These are phyloP conservation scores for Brassica nigra DNA, from an alignment of 345 rosid genomes.

Conservation along the genomic window DNA sequence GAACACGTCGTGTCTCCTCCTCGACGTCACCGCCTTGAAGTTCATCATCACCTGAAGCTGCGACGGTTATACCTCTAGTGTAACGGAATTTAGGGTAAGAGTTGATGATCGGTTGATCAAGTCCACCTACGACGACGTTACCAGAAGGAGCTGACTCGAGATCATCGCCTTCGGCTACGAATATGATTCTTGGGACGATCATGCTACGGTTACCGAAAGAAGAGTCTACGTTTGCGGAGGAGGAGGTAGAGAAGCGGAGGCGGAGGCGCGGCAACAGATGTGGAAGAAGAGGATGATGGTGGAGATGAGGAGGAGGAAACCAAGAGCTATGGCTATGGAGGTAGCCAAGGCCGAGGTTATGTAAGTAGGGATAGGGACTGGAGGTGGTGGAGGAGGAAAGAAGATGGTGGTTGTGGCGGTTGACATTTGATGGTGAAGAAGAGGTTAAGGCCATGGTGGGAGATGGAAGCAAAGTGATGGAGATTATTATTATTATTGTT, in stretches of 20 bases:
- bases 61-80: constrained; percentile 39
- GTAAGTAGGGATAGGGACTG: constrained; percentile 50
- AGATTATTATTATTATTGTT: constrained; percentile 1
- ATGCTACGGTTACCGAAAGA: constrained; percentile 50
- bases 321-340: constrained; percentile 91
- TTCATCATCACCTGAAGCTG: not conserved
- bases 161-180: constrained; percentile 82
- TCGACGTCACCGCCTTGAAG: constrained; percentile 9
- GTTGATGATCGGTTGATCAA: constrained; percentile 72
- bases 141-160: constrained; percentile 38
- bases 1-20: constrained; percentile 68
- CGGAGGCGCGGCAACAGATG: constrained; percentile 83
- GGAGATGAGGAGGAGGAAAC: constrained; percentile 85
- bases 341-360: constrained; percentile 91
- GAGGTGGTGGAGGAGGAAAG: constrained; percentile 23
- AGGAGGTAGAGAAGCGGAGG: constrained; percentile 38
- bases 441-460: constrained; percentile 53
- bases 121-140: constrained; percentile 59
- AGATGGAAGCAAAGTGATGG: constrained; percentile 18
- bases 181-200: constrained; percentile 82
- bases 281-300: constrained; percentile 81
- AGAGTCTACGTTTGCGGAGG: not conserved
- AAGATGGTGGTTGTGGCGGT: constrained; percentile 54
- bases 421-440: constrained; percentile 59
- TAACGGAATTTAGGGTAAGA: constrained; percentile 84